Evolutionary conservation across 176 grass and related monocot genomes (phyloP).

Genomic region (Ensete ventricosum): DNA sequence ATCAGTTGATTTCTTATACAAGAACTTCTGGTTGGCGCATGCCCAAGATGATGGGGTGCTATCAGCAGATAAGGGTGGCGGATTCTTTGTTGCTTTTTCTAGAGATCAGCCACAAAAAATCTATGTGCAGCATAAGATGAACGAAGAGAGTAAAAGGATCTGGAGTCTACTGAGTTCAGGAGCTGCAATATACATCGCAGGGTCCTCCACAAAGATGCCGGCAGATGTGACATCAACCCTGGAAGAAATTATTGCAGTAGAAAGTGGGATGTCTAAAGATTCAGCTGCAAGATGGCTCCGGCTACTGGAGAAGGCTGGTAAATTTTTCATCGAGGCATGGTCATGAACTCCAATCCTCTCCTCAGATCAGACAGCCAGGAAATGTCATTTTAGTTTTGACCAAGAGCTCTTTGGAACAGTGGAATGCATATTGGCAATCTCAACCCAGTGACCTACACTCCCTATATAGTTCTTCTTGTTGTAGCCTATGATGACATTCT

Average conservation of each 20-base stretch:
- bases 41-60: conserved; percentile 53
- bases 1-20: conserved; percentile 63
- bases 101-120: conserved; percentile 79
- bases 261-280: conserved; percentile 32
- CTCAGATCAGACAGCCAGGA: no score
- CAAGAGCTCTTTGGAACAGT: no score
- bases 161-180: conserved; percentile 50
- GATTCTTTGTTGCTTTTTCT: conserved; percentile 82
- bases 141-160: conserved; percentile 61
- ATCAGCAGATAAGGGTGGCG: conserved; percentile 56
- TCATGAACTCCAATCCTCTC: conserved; percentile 23
- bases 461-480: no score
- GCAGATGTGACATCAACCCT: conserved; percentile 61
- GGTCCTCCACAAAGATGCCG: conserved; percentile 86
- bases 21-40: conserved; percentile 76
- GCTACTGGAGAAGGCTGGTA: conserved; percentile 52
- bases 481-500: no score
- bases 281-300: conserved; percentile 51
- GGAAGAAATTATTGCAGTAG: conserved; percentile 61
- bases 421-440: no score
- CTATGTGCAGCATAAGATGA: conserved; percentile 91
- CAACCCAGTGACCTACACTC: no score
- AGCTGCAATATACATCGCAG: conserved; percentile 63
- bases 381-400: no score
- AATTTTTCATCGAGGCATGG: conserved; percentile 73